Evolutionary conservation across 2,329 filamentous ascomycete genomes (phyloP), one percentile per base, ranked within the genome.

Genomic region (Fusarium coffeatum): DNA sequence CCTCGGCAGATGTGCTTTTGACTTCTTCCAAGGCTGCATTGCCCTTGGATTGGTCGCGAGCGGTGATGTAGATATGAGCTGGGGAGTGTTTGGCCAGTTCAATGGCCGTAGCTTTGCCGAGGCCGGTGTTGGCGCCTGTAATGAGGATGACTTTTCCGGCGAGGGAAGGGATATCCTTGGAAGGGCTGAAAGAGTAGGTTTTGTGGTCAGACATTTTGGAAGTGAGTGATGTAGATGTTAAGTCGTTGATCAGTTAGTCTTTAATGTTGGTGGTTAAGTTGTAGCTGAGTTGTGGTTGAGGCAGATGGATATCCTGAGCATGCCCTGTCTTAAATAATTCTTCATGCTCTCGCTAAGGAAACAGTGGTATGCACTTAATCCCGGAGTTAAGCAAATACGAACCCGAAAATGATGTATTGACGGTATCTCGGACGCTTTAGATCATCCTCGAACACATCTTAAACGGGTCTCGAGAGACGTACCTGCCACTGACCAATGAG

Each of bases 1-100:
- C 22, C 2, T 25, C 16, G 0, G 37, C 28, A 1, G 45, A 40
- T 0, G 25, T 9, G 0, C 15, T 4, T 1, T 25, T 41, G 0
- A 41, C 22, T 4, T 50, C 61, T 2, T 46, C 13, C 0, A 64
- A 6, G 0, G 45, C 40, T n/a, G 7, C 7, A 6, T 18, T 34
- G 0, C 61, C 61, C 7, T 58, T 64, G 7, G 10, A 1, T 1
- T 5, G 8, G 15, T 42, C 10, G 0, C 61, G 50, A 0, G 61
- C 25, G 0, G 61, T 58, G 1, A 64, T 41, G 6, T 64, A 64
- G 1, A 64, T 1, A 50, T 64, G 50, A 2, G 40, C 25, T 13
- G 61, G 61, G 1, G 40, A 46, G 3, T 64, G 59, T 2, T 58
- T 64, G 5, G 20, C 40, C 0, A 64, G 22, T 18, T 64, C 51